Evolutionary conservation across 108 stramenopile species (phyloP).

Genomic region (Phaeodactylum tricornutum): DNA sequence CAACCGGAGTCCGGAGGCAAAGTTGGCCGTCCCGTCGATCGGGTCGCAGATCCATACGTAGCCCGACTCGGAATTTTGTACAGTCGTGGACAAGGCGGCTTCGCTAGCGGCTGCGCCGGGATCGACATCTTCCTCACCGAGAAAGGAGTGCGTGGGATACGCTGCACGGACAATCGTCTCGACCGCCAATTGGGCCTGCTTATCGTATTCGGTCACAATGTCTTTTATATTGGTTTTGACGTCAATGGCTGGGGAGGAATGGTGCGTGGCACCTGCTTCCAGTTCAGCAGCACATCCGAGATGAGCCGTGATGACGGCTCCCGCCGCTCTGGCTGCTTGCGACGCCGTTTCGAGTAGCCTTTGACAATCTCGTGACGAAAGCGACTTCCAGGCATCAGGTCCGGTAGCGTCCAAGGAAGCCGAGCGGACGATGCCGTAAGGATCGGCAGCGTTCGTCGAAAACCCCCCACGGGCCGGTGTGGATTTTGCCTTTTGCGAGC

Average conservation of each 20-base stretch:
- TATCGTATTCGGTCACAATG: slow-evolving; percentile 10
- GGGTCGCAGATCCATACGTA: slow-evolving; percentile 35
- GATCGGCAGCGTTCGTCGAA: too few relatives aligned
- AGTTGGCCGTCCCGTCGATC: slow-evolving; percentile 58
- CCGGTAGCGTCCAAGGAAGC: too few relatives aligned
- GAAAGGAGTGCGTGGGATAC: slow-evolving; percentile 62
- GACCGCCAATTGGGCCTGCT: slow-evolving; percentile 21
- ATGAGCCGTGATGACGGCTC: slow-evolving; percentile 2
- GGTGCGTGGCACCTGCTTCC: not conserved
- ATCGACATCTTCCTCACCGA: slow-evolving; percentile 86
- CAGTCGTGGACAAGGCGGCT: slow-evolving; percentile 34
- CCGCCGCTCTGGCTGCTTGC: slow-evolving; percentile 8
- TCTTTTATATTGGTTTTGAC: slow-evolving; percentile 10
- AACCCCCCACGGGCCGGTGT: too few relatives aligned
- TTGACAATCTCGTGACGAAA: too few relatives aligned
- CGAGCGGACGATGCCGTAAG: too few relatives aligned
- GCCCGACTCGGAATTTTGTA: slow-evolving; percentile 13
- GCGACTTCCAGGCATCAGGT: too few relatives aligned
- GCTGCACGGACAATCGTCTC: slow-evolving; percentile 30
- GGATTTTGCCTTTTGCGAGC: too few relatives aligned
- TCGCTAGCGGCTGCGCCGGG: slow-evolving; percentile 70
- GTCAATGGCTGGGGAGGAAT: not conserved
- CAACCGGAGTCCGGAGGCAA: slow-evolving; percentile 76
- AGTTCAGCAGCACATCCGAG: slow-evolving; percentile 1
- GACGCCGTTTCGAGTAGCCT: slow-evolving; percentile 5